phyloP scores from a whole-genome alignment of 164 flowering plant species.

The Magnolia kwangsiensis region DNA sequence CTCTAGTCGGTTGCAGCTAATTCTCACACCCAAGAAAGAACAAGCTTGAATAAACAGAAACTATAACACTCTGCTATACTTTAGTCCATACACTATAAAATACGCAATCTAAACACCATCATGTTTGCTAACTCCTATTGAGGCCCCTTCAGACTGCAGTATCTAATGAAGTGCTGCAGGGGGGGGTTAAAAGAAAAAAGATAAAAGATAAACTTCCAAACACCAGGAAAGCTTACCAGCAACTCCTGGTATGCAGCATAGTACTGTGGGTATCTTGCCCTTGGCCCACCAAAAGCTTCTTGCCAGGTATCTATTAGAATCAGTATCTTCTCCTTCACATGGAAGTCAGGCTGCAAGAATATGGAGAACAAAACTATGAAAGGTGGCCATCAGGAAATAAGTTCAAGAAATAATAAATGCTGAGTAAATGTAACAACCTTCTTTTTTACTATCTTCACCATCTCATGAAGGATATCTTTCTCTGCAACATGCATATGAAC shows the following conservation, averaged over 20 bases:
- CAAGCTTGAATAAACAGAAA: neutral
- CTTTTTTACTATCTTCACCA: conserved; percentile 89
- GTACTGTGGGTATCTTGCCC: conserved; percentile 96
- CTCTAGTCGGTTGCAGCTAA: neutral
- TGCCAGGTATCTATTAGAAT: conserved; percentile 95
- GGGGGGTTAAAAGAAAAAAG: neutral
- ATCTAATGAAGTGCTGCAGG: neutral
- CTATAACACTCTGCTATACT: neutral
- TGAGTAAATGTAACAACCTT: conserved; percentile 47
- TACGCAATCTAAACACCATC: neutral
- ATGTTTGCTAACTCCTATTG: neutral
- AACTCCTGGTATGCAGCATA: conserved; percentile 90
- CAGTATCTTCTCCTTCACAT: conserved; percentile 90
- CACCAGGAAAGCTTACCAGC: conserved; percentile 46
- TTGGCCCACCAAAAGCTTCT: conserved; percentile 98
- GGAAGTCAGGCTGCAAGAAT: conserved; percentile 75
- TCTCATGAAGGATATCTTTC: conserved; percentile 83
- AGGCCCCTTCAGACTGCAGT: neutral
- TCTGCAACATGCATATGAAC: conserved; percentile 98
- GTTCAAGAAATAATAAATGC: neutral
- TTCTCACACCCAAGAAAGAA: neutral
- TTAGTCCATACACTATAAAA: neutral
- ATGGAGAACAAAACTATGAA: neutral
- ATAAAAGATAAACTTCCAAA: neutral
- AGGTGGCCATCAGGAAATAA: neutral